These are phyloP conservation scores for Onygenales sp. DNA, from an alignment of 2,329 filamentous ascomycete genomes.

Conservation along the genomic window DNA sequence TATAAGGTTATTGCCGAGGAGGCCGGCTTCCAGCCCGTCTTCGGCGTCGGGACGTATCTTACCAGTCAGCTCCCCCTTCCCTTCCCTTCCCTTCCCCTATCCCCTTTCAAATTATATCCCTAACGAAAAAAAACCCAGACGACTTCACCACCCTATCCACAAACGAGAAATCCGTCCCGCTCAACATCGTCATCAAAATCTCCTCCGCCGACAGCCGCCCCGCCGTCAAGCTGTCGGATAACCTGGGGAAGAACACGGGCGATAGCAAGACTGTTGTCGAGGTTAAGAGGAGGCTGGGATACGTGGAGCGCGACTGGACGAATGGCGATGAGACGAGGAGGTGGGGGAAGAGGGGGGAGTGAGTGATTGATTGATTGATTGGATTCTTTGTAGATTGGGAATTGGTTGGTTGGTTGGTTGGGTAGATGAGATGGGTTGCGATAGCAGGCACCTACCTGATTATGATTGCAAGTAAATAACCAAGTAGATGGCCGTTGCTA, in stretches of 20 bases:
- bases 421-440: neutral
- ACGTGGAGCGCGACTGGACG: slow-evolving; percentile 74
- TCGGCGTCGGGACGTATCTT: slow-evolving; percentile 90
- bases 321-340: slow-evolving; percentile 73
- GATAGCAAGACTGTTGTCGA: slow-evolving; percentile 66
- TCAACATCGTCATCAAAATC: slow-evolving; percentile 98
- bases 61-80: slow-evolving; percentile 50
- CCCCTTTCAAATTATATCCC: neutral
- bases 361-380: neutral
- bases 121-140: slow-evolving; percentile 37
- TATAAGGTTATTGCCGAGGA: slow-evolving; percentile 79
- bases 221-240: slow-evolving; percentile 89
- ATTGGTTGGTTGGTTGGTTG: neutral
- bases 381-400: slow-evolving; percentile 13
- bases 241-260: slow-evolving; percentile 89
- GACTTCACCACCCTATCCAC: slow-evolving; percentile 69
- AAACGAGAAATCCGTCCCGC: slow-evolving; percentile 72
- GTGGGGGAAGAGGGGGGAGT: slow-evolving; percentile 49
- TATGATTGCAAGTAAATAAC: too few relatives aligned
- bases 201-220: slow-evolving; percentile 70
- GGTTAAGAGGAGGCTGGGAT: slow-evolving; percentile 79
- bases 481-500: too few relatives aligned
- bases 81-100: neutral
- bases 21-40: slow-evolving; percentile 72
- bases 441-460: too few relatives aligned